Percentiles rank a stretch among this genome's conserved stretches.
These are phyloP conservation scores for Alternaria ventricosa DNA, from an alignment of 2,329 filamentous ascomycete genomes.

Conservation along the genomic window DNA sequence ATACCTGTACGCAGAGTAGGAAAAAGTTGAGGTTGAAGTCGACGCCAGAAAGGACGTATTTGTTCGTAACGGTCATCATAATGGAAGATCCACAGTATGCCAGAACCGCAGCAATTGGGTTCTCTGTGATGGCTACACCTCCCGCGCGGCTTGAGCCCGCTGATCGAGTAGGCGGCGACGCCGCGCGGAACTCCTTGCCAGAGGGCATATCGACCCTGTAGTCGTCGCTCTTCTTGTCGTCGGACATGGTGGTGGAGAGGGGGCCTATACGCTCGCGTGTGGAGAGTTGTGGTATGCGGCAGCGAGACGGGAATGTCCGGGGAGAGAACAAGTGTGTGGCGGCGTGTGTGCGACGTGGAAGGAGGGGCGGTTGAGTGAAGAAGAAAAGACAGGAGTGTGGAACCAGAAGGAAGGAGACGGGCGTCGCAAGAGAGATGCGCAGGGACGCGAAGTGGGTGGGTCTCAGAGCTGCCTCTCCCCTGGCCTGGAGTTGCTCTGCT, in stretches of 20 bases:
- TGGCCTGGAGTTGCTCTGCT: conserved; percentile 28
- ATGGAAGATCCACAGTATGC: conserved; percentile 97
- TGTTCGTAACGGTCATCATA: conserved; percentile 99
- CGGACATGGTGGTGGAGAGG: conserved; percentile 67
- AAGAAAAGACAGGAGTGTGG: conserved; percentile 25
- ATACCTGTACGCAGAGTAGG: conserved; percentile 89
- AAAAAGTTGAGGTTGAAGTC: conserved; percentile 98
- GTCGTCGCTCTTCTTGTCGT: conserved; percentile 87
- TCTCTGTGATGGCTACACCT: conserved; percentile 66
- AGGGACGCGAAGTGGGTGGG: conserved; percentile 37
- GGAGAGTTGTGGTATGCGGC: conserved; percentile 10
- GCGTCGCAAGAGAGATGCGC: conserved; percentile 29
- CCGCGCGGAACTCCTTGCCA: conserved; percentile 52
- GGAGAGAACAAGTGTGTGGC: conserved; percentile 23
- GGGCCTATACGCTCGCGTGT: conserved; percentile 6
- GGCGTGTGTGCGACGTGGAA: conserved; percentile 5
- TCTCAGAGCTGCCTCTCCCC: conserved; percentile 32
- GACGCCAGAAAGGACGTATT: conserved; percentile 91
- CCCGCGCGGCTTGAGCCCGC: conserved; percentile 25
- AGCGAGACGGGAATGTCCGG: conserved; percentile 25
- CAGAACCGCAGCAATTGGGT: conserved; percentile 78
- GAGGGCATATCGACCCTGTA: conserved; percentile 70
- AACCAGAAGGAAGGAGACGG: conserved; percentile 25
- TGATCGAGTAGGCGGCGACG: conserved; percentile 58
- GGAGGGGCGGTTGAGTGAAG: conserved; percentile 10